These are phyloP conservation scores for Blastobotrys attinorum DNA, from an alignment of 805 yeast species.

Conservation along the genomic window DNA sequence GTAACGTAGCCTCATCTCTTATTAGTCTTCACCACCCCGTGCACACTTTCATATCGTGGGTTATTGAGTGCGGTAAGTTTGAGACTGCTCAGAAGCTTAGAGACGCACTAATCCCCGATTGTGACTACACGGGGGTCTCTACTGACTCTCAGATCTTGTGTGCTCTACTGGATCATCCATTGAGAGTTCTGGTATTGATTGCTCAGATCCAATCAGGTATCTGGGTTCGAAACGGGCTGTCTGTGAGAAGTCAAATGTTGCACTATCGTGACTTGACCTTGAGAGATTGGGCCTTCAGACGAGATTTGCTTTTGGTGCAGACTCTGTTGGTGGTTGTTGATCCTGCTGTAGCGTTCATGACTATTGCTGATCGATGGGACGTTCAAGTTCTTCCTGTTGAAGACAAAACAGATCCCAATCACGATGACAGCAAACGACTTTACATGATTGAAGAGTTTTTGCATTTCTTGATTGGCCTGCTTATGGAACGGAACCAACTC, in stretches of 20 bases:
- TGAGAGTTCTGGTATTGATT: slow-evolving; percentile 66
- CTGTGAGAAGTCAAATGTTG: slow-evolving; percentile 69
- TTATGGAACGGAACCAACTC: slow-evolving; percentile 60
- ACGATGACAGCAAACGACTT: slow-evolving; percentile 35
- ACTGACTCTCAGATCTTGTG: slow-evolving; percentile 6
- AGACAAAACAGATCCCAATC: slow-evolving; percentile 31
- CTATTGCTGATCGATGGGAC: slow-evolving; percentile 65
- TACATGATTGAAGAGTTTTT: slow-evolving; percentile 76
- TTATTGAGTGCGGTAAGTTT: slow-evolving; percentile 44
- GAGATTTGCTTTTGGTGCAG: slow-evolving; percentile 73
- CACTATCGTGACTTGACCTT: slow-evolving; percentile 72
- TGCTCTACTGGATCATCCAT: slow-evolving; percentile 58
- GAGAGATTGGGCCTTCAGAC: slow-evolving; percentile 71
- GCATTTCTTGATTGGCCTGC: slow-evolving; percentile 54
- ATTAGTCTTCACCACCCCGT: slow-evolving; percentile 76
- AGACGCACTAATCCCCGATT: slow-evolving; percentile 12
- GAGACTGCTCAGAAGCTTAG: slow-evolving; percentile 19
- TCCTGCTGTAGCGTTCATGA: slow-evolving; percentile 48
- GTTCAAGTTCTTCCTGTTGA: slow-evolving; percentile 27
- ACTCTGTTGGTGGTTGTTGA: slow-evolving; percentile 44
- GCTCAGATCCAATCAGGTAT: slow-evolving; percentile 83
- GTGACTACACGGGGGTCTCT: neutral
- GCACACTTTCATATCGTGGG: slow-evolving; percentile 64
- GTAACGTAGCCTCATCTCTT: slow-evolving; percentile 37
- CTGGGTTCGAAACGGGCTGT: slow-evolving; percentile 92